Percentiles rank a stretch among this genome's conserved stretches.
Conservation (phyloP, 2,329 filamentous ascomycete genomes). For the Colletotrichum sp. region DNA sequence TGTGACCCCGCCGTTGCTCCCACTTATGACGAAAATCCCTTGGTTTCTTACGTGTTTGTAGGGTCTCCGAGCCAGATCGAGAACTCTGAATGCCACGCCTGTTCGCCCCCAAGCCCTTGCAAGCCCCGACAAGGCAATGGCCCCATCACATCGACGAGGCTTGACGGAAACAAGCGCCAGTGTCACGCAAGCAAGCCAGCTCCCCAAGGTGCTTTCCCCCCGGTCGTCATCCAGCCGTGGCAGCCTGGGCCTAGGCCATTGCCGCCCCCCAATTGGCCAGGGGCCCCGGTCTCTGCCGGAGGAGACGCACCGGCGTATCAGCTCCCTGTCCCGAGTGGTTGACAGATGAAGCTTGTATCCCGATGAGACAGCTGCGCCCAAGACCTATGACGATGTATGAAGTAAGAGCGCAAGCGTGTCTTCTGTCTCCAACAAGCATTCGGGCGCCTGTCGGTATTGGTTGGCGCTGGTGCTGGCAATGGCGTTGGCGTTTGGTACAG, state of each 20-base stretch:
- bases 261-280: background rate
- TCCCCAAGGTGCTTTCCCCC: background rate
- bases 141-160: background rate
- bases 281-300: constrained; percentile 9
- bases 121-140: background rate
- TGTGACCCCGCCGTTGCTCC: constrained; percentile 1
- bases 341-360: constrained; percentile 18
- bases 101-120: background rate
- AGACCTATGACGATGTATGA: constrained; percentile 24
- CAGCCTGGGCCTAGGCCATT: background rate
- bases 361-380: constrained; percentile 15
- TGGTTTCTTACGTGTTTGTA: background rate
- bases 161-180: constrained; percentile 16
- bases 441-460: constrained; percentile 7
- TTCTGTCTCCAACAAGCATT: background rate
- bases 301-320: constrained; percentile 6
- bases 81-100: background rate
- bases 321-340: constrained; percentile 1
- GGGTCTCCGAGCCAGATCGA: background rate
- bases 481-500: background rate
- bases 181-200: constrained; percentile 4
- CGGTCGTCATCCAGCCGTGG: constrained; percentile 17
- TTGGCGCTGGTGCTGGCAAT: background rate
- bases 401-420: constrained; percentile 2
- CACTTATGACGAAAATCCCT: constrained; percentile 8